phyloP scores from a whole-genome alignment of 352 stramenopile species.

The Phytophthora tentaculata region DNA sequence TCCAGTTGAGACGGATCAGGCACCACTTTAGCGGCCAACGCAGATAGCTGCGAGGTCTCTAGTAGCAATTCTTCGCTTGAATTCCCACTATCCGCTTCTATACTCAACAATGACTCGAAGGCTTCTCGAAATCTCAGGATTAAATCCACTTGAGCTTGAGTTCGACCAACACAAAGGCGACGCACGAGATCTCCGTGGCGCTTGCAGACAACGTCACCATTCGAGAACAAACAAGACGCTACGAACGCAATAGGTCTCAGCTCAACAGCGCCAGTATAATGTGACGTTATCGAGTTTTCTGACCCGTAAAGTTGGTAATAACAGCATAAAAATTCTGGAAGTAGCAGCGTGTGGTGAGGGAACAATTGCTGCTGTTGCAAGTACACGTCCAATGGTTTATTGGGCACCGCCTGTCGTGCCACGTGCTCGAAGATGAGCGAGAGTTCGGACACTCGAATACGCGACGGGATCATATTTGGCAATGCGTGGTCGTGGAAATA shows the following conservation, averaged over 20 bases:
- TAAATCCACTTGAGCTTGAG: constrained; percentile 56
- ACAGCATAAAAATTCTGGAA: constrained; percentile 71
- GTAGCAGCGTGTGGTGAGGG: constrained; percentile 53
- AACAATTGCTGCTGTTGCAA: constrained; percentile 60
- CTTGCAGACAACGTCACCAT: constrained; percentile 54
- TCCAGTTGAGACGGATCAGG: constrained; percentile 50
- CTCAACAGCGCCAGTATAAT: constrained; percentile 42
- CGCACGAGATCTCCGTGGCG: constrained; percentile 66
- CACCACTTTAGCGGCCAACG: constrained; percentile 51
- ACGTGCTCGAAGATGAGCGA: constrained; percentile 50
- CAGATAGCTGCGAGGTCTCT: constrained; percentile 49
- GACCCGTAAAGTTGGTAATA: constrained; percentile 77
- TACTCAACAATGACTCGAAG: constrained; percentile 52
- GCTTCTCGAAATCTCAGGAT: constrained; percentile 70
- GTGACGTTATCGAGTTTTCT: constrained; percentile 8
- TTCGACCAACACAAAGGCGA: constrained; percentile 63
- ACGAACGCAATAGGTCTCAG: constrained; percentile 64
- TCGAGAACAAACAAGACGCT: constrained; percentile 71
- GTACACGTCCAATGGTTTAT: constrained; percentile 66
- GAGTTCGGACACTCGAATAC: constrained; percentile 52
- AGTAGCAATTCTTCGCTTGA: constrained; percentile 25
- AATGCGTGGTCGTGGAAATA: constrained; percentile 62
- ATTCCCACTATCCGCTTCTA: constrained; percentile 13
- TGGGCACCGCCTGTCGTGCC: constrained; percentile 38
- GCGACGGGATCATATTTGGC: constrained; percentile 57